These are phyloP conservation scores for Colletotrichum lentis DNA, from an alignment of 2,329 filamentous ascomycete genomes.

Conservation along the genomic window DNA sequence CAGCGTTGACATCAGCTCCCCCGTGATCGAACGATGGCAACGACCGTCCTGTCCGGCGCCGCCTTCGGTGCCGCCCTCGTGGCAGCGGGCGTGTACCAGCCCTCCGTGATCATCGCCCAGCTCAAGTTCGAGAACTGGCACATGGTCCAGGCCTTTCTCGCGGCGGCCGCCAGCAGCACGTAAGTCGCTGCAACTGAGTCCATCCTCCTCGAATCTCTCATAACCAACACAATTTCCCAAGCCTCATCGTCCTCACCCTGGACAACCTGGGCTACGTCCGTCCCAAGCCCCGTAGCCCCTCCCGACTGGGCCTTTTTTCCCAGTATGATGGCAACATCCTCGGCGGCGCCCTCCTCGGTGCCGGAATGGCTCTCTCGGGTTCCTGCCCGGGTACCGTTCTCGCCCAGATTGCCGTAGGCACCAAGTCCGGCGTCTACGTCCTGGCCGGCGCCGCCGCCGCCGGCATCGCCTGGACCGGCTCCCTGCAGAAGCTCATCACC, in stretches of 20 bases:
- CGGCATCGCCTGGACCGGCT: conserved; percentile 61
- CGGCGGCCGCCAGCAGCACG: conserved; percentile 69
- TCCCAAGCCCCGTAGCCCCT: conserved; percentile 58
- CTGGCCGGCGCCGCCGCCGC: conserved; percentile 64
- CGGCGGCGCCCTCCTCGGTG: conserved; percentile 68
- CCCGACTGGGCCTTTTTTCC: conserved; percentile 61
- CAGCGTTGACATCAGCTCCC: not conserved
- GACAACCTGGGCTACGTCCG: conserved; percentile 54
- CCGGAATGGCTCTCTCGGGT: conserved; percentile 72
- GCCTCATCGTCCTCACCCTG: conserved; percentile 56
- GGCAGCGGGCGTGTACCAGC: conserved; percentile 67
- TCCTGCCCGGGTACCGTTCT: conserved; percentile 73
- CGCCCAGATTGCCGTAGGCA: conserved; percentile 64
- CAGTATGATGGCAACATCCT: conserved; percentile 71
- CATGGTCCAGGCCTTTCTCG: conserved; percentile 71
- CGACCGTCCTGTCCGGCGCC: conserved; percentile 58
- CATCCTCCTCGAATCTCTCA: not conserved
- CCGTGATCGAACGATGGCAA: conserved; percentile 40
- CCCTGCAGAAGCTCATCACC: conserved; percentile 50
- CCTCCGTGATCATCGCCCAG: conserved; percentile 67
- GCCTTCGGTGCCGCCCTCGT: conserved; percentile 70
- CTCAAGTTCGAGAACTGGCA: conserved; percentile 68
- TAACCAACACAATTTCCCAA: conserved; percentile 42
- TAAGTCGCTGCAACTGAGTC: conserved; percentile 49
- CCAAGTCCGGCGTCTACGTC: conserved; percentile 60